Evolutionary conservation across 1,284 basidiomycete species (phyloP).

Genomic region (Microbotryomycetes sp.): DNA sequence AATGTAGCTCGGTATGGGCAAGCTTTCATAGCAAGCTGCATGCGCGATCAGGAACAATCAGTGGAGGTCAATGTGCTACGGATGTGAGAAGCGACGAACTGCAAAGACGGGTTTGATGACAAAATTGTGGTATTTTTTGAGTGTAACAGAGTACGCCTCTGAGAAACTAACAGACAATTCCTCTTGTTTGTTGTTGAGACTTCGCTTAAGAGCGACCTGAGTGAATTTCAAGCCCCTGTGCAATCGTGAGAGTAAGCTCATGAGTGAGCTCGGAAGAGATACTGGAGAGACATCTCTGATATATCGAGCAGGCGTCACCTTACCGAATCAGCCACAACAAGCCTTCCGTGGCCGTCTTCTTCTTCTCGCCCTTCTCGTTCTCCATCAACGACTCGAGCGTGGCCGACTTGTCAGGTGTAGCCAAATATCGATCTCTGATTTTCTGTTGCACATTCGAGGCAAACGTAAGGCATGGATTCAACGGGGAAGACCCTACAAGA

Average conservation of each 20-base stretch:
- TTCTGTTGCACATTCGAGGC: constrained; percentile 61
- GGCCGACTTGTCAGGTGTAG: constrained; percentile 56
- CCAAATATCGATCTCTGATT: constrained; percentile 73
- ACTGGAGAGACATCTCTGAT: neutral
- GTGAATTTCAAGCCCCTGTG: constrained; percentile 85
- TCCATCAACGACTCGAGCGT: constrained; percentile 81
- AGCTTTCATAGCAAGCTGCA: constrained; percentile 87
- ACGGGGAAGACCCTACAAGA: neutral
- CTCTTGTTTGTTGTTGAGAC: constrained; percentile 60
- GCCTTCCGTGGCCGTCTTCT: constrained; percentile 79
- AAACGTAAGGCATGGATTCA: too few relatives aligned
- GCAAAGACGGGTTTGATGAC: constrained; percentile 76
- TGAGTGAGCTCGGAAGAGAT: neutral
- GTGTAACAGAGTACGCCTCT: constrained; percentile 70
- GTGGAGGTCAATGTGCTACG: neutral
- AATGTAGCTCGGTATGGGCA: constrained; percentile 91
- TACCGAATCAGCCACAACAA: constrained; percentile 86
- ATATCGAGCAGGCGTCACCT: constrained; percentile 32
- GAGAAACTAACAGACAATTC: constrained; percentile 74
- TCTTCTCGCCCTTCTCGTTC: constrained; percentile 80
- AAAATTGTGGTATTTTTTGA: constrained; percentile 84
- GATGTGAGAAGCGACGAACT: constrained; percentile 50
- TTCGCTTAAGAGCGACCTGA: constrained; percentile 67
- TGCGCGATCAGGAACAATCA: constrained; percentile 4
- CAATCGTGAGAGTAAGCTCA: neutral